Evolutionary conservation across 176 grass and related monocot genomes (phyloP).

Genomic region (Guadua angustifolia): DNA sequence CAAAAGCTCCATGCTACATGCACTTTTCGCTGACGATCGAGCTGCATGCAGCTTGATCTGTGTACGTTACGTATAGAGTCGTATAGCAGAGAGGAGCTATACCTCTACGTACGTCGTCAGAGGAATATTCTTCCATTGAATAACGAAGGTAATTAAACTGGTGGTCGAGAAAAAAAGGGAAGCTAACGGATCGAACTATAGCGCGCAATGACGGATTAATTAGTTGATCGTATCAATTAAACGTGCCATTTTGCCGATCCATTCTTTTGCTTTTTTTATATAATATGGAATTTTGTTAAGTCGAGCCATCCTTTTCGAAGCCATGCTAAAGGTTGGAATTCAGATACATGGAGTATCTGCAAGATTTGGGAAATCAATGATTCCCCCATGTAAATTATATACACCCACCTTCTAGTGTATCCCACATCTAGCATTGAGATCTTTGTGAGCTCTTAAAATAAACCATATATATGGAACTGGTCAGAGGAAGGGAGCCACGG

Average conservation of each 20-base stretch:
- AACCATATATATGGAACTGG: not conserved
- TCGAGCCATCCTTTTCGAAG: conserved; percentile 19
- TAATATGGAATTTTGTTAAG: not conserved
- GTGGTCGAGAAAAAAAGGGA: not conserved
- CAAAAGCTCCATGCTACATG: too few species aligned
- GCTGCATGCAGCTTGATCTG: not conserved
- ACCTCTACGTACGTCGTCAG: too few species aligned
- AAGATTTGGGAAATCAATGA: conserved; percentile 41
- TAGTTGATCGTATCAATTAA: not conserved
- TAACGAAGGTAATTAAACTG: too few species aligned
- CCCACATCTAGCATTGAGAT: conserved; percentile 11
- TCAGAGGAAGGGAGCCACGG: not conserved
- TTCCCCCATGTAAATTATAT: conserved; percentile 2
- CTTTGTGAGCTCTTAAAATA: conserved; percentile 18
- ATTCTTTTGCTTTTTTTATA: not conserved
- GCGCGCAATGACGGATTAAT: not conserved
- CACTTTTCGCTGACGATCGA: not conserved
- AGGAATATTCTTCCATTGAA: too few species aligned
- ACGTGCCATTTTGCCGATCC: not conserved
- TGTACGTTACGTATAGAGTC: not conserved
- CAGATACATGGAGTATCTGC: conserved; percentile 34
- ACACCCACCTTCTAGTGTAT: not conserved
- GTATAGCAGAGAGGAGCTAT: too few species aligned
- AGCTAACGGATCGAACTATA: not conserved
- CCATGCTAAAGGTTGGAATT: conserved; percentile 23